These are phyloP conservation scores for Lagenaria siceraria DNA, from an alignment of 306 rosid species.

Conservation along the genomic window DNA sequence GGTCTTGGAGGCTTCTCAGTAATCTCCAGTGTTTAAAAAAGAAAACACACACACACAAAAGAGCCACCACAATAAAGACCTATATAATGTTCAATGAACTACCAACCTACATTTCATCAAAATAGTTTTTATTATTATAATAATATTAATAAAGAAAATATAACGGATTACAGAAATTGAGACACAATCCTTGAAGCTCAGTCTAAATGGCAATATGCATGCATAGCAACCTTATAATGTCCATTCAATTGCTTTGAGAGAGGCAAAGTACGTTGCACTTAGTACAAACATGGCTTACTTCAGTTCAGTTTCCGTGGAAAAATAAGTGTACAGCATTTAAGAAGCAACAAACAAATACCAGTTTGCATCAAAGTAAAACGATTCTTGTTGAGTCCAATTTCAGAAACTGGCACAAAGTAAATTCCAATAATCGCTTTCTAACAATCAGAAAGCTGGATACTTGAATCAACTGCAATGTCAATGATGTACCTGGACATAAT, in stretches of 20 bases:
- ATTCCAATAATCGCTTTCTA: background rate
- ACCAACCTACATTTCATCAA: too few species aligned
- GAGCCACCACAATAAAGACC: too few species aligned
- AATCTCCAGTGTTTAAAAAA: too few species aligned
- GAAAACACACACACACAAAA: too few species aligned
- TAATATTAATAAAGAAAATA: background rate
- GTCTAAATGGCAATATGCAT: background rate
- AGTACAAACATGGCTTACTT: background rate
- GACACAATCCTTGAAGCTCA: background rate
- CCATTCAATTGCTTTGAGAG: background rate
- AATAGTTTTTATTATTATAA: too few species aligned
- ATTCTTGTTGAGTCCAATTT: background rate
- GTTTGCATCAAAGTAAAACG: background rate
- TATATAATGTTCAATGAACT: too few species aligned
- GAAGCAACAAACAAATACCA: background rate
- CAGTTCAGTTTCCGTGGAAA: background rate
- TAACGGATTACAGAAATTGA: background rate
- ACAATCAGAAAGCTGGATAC: background rate
- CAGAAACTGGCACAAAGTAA: background rate
- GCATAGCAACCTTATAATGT: background rate
- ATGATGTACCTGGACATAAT: background rate
- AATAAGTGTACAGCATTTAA: background rate
- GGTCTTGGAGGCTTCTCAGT: too few species aligned
- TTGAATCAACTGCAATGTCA: background rate
- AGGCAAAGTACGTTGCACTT: background rate